phyloP scores from a whole-genome alignment of 306 rosid species.

The Citrullus colocynthis region DNA sequence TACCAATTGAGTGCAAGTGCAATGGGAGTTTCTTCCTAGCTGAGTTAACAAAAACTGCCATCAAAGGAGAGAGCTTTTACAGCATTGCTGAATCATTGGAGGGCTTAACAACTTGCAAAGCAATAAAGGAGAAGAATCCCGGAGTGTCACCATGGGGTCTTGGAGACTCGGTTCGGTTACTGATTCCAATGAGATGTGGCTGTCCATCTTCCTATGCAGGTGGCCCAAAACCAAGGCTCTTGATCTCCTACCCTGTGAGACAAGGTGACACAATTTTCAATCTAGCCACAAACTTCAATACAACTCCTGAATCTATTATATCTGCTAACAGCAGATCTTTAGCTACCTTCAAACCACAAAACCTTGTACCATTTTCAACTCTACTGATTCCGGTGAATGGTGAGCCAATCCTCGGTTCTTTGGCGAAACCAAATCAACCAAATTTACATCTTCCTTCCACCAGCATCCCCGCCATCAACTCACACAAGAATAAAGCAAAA shows the following conservation, averaged over 20 bases:
- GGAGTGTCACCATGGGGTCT: constrained; percentile 45
- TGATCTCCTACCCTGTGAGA: constrained; percentile 61
- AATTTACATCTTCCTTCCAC: constrained; percentile 27
- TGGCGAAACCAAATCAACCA: constrained; percentile 34
- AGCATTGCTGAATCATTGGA: constrained; percentile 52
- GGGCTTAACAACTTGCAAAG: constrained; percentile 68
- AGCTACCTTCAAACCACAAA: constrained; percentile 12
- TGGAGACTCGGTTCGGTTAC: constrained; percentile 23
- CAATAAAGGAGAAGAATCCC: constrained; percentile 41
- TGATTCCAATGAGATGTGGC: constrained; percentile 62
- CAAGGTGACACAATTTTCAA: constrained; percentile 48
- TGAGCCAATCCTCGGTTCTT: constrained; percentile 31
- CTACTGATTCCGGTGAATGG: constrained; percentile 52
- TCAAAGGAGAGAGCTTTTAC: constrained; percentile 57
- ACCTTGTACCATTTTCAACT: constrained; percentile 40
- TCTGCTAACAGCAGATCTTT: constrained; percentile 37
- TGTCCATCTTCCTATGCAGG: constrained; percentile 47
- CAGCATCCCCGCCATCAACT: constrained; percentile 20
- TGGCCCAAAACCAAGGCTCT: constrained; percentile 24
- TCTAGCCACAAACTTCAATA: constrained; percentile 60
- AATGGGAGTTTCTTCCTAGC: constrained; percentile 35
- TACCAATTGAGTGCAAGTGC: constrained; percentile 72
- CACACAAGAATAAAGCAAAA: constrained; percentile 34
- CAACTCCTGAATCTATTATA: constrained; percentile 38
- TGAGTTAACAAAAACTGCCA: constrained; percentile 33